Evolutionary conservation across 495 filamentous ascomycete species (phyloP).

Genomic region (Penicillium taxi): DNA sequence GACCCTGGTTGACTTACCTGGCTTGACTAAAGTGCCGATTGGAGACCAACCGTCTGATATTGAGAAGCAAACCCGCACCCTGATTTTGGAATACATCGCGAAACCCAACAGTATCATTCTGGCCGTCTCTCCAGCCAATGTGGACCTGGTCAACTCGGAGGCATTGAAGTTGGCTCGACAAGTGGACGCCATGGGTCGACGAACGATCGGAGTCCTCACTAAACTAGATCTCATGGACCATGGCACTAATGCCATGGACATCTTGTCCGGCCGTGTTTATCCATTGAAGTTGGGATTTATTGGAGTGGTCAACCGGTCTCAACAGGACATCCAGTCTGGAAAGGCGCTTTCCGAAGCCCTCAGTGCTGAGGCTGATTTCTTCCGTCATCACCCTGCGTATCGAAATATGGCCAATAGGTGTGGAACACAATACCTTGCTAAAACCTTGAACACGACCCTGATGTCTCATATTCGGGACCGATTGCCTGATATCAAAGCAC

Average conservation of each 20-base stretch:
- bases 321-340: slow-evolving; percentile 95
- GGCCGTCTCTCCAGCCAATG: slow-evolving; percentile 95
- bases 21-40: slow-evolving; percentile 96
- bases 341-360: slow-evolving; percentile 86
- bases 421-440: slow-evolving; percentile 91
- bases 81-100: slow-evolving; percentile 97
- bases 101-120: slow-evolving; percentile 98
- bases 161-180: slow-evolving; percentile 93
- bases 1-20: slow-evolving; percentile 92
- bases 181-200: slow-evolving; percentile 88
- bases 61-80: slow-evolving; percentile 93
- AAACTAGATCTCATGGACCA: slow-evolving; percentile 99
- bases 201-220: slow-evolving; percentile 95
- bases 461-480: slow-evolving; percentile 96
- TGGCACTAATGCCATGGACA: slow-evolving; percentile 95
- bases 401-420: slow-evolving; percentile 91
- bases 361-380: slow-evolving; percentile 87
- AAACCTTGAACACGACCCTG: slow-evolving; percentile 86
- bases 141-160: slow-evolving; percentile 97
- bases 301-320: slow-evolving; percentile 93
- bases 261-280: slow-evolving; percentile 92
- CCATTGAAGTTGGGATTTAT: slow-evolving; percentile 97
- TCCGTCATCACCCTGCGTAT: slow-evolving; percentile 94
- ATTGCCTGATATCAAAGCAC: slow-evolving; percentile 94
- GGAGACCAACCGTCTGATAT: slow-evolving; percentile 97